Evolutionary conservation across 768 basidiomycete species (phyloP), one percentile per base, ranked within the genome.

Genomic region (Phylloporus scabripes): DNA sequence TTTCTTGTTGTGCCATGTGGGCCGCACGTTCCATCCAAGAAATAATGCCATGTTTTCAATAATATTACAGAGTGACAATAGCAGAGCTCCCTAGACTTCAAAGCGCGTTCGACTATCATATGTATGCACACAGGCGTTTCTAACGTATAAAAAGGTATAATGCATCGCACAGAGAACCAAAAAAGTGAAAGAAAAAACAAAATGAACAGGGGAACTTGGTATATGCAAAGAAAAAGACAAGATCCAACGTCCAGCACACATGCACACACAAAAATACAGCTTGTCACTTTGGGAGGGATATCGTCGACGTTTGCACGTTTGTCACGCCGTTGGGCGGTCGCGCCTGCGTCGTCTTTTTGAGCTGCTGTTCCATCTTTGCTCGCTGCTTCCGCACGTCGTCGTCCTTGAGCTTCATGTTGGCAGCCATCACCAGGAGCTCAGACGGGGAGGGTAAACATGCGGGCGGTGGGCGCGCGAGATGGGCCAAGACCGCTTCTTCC

Each of bases 371-470:
- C 72, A 89, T 79, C 61, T 89, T 89, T 28, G 75, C 60, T 3
- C 87, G 79, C 56, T 85, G 84, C 59, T 88, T 90, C 23, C 80
- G 77, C 14, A 91, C 53, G 50, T 90, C 87, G 49, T 89, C 87
- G 55, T 90, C 88, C 60, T 85, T 90, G 51, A 90, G 65, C 62
- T 85, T 88, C 53, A 85, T 70, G 3, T 77, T 73, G n/a, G 77
- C 69, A 0, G 78, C 77, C 7, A 83, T 73, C n/a, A 78, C 66
- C 28, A 90, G 64, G 52, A 90, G 74, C 1, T 75, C 87, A 0
- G 83, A 74, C 4, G 73, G 72, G 0, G 79, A 68, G 0, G 85
- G 85, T 0, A 90, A 73, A 46, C 70, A 70, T n/a, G 66, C 60
- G 0, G 71, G 62, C 1, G 80, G 76, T 0, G 85, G 84, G 15